phyloP scores from a whole-genome alignment of 2,329 filamentous ascomycete species.

The Triangularia verruculosa region DNA sequence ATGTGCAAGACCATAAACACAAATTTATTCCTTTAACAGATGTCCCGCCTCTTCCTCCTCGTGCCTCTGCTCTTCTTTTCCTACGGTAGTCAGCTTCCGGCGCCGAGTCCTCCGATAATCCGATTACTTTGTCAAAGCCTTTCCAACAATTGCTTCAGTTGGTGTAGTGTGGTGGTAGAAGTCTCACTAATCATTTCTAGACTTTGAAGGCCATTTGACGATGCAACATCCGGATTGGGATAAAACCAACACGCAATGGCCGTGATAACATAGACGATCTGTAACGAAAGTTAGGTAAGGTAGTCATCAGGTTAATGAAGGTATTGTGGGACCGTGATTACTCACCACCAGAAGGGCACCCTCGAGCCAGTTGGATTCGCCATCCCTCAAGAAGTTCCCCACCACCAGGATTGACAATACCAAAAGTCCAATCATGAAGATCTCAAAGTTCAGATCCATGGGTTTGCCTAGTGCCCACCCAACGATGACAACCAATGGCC shows the following conservation, averaged over 20 bases:
- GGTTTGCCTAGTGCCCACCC: slow-evolving; percentile 69
- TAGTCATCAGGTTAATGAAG: background rate
- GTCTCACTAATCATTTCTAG: background rate
- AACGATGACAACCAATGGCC: slow-evolving; percentile 75
- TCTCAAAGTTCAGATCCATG: slow-evolving; percentile 79
- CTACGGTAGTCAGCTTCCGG: too few species aligned
- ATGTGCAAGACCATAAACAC: too few species aligned
- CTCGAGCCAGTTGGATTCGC: slow-evolving; percentile 87
- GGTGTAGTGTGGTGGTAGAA: background rate
- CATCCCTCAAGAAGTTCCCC: slow-evolving; percentile 79
- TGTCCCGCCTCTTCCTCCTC: too few species aligned
- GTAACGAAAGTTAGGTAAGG: slow-evolving; percentile 25
- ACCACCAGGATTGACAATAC: slow-evolving; percentile 82
- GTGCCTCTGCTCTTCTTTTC: too few species aligned
- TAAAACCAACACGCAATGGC: slow-evolving; percentile 57
- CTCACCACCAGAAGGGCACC: slow-evolving; percentile 62
- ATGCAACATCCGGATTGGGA: slow-evolving; percentile 34
- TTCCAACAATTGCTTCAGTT: background rate
- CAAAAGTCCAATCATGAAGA: slow-evolving; percentile 78
- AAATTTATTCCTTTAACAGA: too few species aligned
- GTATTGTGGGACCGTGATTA: background rate
- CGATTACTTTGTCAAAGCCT: too few species aligned
- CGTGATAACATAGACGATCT: slow-evolving; percentile 62
- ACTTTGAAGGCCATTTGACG: slow-evolving; percentile 10
- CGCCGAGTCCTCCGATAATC: too few species aligned